These are phyloP conservation scores for Neopestalotiopsis sp. DNA, from an alignment of 2,329 filamentous ascomycete genomes.

Conservation along the genomic window DNA sequence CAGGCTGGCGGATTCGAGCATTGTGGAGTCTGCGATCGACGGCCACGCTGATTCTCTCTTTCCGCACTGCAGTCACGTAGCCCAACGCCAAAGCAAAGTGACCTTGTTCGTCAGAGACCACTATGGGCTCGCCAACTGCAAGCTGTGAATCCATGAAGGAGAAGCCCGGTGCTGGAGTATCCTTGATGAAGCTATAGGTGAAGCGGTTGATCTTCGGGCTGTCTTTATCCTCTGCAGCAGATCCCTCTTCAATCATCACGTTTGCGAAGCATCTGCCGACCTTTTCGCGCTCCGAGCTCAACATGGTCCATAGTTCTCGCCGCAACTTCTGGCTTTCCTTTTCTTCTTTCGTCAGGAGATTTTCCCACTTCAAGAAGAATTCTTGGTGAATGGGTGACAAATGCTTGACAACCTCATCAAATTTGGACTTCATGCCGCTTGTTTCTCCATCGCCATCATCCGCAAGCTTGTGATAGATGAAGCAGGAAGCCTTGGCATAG, in stretches of 20 bases:
- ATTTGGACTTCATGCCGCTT: constrained; percentile 81
- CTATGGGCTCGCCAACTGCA: constrained; percentile 84
- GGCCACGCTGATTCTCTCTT: constrained; percentile 79
- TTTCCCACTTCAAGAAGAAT: constrained; percentile 96
- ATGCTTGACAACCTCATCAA: constrained; percentile 79
- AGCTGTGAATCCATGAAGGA: constrained; percentile 94
- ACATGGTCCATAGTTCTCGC: constrained; percentile 94
- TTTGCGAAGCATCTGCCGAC: constrained; percentile 89
- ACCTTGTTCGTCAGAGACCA: constrained; percentile 93
- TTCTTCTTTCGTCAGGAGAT: constrained; percentile 91
- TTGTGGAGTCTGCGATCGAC: constrained; percentile 92
- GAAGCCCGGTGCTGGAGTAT: constrained; percentile 63
- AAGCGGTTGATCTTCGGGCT: constrained; percentile 89
- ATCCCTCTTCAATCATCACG: constrained; percentile 81
- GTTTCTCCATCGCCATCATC: constrained; percentile 83
- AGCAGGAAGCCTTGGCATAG: constrained; percentile 89
- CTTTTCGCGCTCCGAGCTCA: constrained; percentile 85
- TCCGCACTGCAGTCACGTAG: constrained; percentile 80
- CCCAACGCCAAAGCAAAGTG: constrained; percentile 95
- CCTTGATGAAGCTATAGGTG: constrained; percentile 83
- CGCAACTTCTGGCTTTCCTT: constrained; percentile 86
- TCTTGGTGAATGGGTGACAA: constrained; percentile 75
- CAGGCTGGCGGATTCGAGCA: constrained; percentile 73
- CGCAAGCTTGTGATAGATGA: constrained; percentile 89
- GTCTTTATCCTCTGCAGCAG: constrained; percentile 70